Evolutionary conservation across 2,329 filamentous ascomycete species (phyloP), one percentile per base, ranked within the genome.

Genomic region (Sclerotinia glacialis): DNA sequence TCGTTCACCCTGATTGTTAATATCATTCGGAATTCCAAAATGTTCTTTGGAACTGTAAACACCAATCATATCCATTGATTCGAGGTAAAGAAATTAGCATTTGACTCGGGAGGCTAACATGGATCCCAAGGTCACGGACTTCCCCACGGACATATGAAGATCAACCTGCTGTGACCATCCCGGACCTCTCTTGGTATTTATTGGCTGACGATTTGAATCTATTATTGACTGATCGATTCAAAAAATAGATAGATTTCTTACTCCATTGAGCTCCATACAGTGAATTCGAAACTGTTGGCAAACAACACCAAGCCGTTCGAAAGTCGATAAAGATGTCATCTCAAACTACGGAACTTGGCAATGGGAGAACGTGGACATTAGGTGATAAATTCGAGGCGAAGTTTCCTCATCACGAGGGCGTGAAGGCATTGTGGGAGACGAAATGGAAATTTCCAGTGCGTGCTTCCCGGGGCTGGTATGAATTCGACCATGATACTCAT

Each of bases 361-460:
- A 37, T 16, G 64, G 55, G n/a, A 61, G 64, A 47, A 66, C 37
- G 26, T 66, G 64, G 64, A 66, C 64, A 16, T 61, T 66, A 37
- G 64, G 64, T 18, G 55, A 66, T 26, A 66, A 53, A 21, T 66
- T 66, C 37, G 64, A 61, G 16, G 55, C 64, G 12, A 53, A 52
- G 21, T 26, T 72, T 66, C 65, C 69, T 16, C 73, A 74, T 67
- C 73, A 74, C 18, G 61, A 71, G 18, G 71, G 72, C 2, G 86
- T 89, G 71, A 80, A 83, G 73, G 82, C 83, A 12, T 78, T 90
- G 37, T 93, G 90, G 89, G 87, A 91, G 78, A 90, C 86, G 8
- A 91, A 91, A 77, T 93, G 89, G 89, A 87, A 87, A 77, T 80
- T 83, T 71, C 87, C 87, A 6, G 86, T 88, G 78, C 66, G 83